Percentiles rank a stretch among this genome's conserved stretches.
These are phyloP conservation scores for Pistacia vera DNA, from an alignment of 345 rosid species.

Conservation along the genomic window DNA sequence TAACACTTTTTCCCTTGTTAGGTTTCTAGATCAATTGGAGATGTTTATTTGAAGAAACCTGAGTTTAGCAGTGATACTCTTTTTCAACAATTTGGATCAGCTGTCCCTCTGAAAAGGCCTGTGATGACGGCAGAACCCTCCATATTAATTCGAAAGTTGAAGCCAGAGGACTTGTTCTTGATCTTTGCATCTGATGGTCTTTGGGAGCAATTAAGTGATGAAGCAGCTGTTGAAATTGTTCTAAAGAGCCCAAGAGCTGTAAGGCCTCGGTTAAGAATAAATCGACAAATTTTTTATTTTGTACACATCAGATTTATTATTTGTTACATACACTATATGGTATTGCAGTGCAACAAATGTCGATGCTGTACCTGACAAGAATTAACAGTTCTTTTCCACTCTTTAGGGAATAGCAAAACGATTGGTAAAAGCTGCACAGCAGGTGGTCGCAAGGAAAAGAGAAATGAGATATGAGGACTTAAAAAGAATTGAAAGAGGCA, in stretches of 20 bases:
- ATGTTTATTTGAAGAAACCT: slow-evolving; percentile 55
- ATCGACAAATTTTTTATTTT: neutral
- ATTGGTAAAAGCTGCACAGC: slow-evolving; percentile 54
- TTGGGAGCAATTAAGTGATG: slow-evolving; percentile 60
- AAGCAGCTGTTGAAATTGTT: slow-evolving; percentile 48
- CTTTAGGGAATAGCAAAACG: slow-evolving; percentile 58
- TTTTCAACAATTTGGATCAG: slow-evolving; percentile 41
- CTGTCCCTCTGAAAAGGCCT: slow-evolving; percentile 38
- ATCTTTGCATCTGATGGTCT: slow-evolving; percentile 65
- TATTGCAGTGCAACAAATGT: neutral
- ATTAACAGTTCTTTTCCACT: neutral
- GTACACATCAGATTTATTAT: neutral
- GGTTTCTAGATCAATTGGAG: slow-evolving; percentile 64
- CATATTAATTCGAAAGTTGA: slow-evolving; percentile 35
- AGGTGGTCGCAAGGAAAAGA: slow-evolving; percentile 60
- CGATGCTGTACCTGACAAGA: too few relatives aligned
- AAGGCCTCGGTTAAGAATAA: slow-evolving; percentile 18
- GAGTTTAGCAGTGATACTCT: slow-evolving; percentile 37
- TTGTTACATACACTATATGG: neutral
- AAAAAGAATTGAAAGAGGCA: slow-evolving; percentile 45
- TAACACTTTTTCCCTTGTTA: slow-evolving; percentile 7
- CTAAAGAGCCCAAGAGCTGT: slow-evolving; percentile 42
- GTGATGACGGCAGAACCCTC: slow-evolving; percentile 62
- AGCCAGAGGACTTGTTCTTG: slow-evolving; percentile 42
- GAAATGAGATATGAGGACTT: slow-evolving; percentile 50